Evolutionary conservation across 352 stramenopile genomes (phyloP).

Genomic region (Phytopythium mirpurense): DNA sequence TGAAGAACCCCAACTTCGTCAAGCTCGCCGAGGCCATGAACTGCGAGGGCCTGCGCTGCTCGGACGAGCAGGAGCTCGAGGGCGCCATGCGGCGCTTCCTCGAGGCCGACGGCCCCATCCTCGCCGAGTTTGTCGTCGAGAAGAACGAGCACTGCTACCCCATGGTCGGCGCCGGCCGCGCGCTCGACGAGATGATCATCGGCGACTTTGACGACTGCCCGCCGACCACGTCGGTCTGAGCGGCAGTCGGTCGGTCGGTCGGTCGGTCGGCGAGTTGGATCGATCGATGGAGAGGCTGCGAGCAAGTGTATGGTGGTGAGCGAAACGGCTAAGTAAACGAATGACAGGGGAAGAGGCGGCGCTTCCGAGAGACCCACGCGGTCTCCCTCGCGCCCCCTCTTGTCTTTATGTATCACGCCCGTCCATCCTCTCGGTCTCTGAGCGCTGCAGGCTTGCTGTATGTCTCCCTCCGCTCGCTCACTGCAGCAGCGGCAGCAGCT

Average conservation of each 20-base stretch:
- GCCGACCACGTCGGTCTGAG: conserved; percentile 88
- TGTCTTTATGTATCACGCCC: conserved; percentile 5
- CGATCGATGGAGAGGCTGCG: too few relatives aligned
- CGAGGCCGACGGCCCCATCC: conserved; percentile 90
- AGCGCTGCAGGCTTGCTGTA: not conserved
- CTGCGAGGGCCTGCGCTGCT: conserved; percentile 89
- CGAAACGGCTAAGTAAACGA: conserved; percentile 5
- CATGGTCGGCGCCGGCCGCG: conserved; percentile 90
- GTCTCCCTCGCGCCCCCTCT: not conserved
- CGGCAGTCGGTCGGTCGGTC: not conserved
- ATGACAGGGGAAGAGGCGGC: conserved; percentile 6
- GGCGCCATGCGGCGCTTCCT: conserved; percentile 93
- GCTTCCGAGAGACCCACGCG: not conserved
- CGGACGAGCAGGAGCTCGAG: conserved; percentile 84
- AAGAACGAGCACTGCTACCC: conserved; percentile 94
- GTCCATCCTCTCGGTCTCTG: too few relatives aligned
- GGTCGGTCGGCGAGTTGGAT: not conserved
- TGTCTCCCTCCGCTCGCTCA: conserved; percentile 8
- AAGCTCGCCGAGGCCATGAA: conserved; percentile 93
- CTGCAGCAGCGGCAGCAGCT: conserved; percentile 54
- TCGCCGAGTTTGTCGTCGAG: conserved; percentile 93
- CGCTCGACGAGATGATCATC: conserved; percentile 95
- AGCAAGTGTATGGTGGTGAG: too few relatives aligned
- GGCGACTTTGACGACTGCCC: conserved; percentile 93
- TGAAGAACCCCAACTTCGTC: conserved; percentile 93